Evolutionary conservation across 2,329 filamentous ascomycete species (phyloP), one percentile per base, ranked within the genome.

Genomic region (Ascochyta rabiei): DNA sequence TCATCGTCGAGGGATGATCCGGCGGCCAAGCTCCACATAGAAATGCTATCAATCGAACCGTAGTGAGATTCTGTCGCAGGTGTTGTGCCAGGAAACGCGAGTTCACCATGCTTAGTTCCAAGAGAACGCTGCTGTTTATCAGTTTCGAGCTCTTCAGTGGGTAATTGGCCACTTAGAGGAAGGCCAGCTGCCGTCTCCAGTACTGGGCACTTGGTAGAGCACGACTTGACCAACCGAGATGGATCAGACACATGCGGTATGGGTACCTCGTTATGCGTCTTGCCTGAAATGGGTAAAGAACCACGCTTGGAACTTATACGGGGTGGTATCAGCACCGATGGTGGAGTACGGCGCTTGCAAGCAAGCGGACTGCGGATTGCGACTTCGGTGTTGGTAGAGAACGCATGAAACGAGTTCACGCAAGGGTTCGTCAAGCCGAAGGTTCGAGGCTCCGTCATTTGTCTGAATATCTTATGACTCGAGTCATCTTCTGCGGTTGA

Each of bases 261-360:
- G n/a, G 15, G 19, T n/a, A 24, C 10, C 24, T 44, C 39, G 15
- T 42, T n/a, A n/a, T 15, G 23, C 18, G 34, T 23, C 45, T 16
- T 23, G 19, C 38, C 42, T 28, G 31, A 41, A 4, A 39, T 48
- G 16, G 52, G 57, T 19, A 63, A 24, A 21, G 61, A 65, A n/a
- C 31, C 55, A 38, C 57, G 51, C 47, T 64, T 62, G 3, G 61
- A 65, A 34, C 63, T 62, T 2, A 51, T 56, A 2, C 62, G 62
- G 30, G 62, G 59, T 9, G 62, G 59, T 4, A 62, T 46, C 2
- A n/a, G 4, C 2, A 53, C 15, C 1, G 16, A n/a, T 18, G 34
- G 26, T 15, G 44, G 28, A 9, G 21, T 35, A 28, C 30, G 37
- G 8, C 40, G 55, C 33, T 56, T 57, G 6, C 38, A 28, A 19